Percentiles rank a stretch among this genome's conserved stretches.
Conservation (phyloP, 768 basidiomycete genomes). For the Mycena alexandri region DNA sequence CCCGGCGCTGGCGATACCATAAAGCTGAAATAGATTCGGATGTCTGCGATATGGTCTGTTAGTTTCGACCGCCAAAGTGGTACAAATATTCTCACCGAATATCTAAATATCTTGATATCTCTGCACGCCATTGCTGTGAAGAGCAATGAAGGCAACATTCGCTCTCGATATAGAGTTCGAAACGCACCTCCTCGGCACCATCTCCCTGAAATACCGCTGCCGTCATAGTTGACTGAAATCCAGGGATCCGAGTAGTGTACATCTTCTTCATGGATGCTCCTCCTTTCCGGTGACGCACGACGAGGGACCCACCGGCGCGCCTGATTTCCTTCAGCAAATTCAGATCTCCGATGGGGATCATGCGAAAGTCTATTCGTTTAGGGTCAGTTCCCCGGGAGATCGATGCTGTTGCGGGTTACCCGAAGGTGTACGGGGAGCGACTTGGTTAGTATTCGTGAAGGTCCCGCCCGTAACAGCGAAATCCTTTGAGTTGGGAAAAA, state of each 20-base stretch:
- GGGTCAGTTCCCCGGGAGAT: too few species aligned
- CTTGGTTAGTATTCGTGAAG: background rate
- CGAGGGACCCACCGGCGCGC: too few species aligned
- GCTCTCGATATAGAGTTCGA: too few species aligned
- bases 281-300: background rate
- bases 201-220: background rate
- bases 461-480: background rate
- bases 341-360: background rate
- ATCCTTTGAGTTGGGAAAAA: background rate
- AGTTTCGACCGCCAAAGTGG: background rate
- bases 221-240: background rate
- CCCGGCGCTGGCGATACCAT: background rate
- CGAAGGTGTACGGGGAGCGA: too few species aligned
- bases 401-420: too few species aligned
- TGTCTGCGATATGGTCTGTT: background rate
- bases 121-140: background rate
- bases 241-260: background rate
- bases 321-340: background rate
- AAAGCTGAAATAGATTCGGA: background rate
- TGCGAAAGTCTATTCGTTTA: background rate
- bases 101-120: background rate
- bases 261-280: background rate
- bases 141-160: background rate
- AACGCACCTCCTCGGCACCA: background rate
- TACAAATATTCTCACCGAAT: background rate